A percentile compares a stretch with the other conserved stretches of the same genome.
phyloP scores from a whole-genome alignment of 139 green algal genomes.

The Coelastrella sp. region DNA sequence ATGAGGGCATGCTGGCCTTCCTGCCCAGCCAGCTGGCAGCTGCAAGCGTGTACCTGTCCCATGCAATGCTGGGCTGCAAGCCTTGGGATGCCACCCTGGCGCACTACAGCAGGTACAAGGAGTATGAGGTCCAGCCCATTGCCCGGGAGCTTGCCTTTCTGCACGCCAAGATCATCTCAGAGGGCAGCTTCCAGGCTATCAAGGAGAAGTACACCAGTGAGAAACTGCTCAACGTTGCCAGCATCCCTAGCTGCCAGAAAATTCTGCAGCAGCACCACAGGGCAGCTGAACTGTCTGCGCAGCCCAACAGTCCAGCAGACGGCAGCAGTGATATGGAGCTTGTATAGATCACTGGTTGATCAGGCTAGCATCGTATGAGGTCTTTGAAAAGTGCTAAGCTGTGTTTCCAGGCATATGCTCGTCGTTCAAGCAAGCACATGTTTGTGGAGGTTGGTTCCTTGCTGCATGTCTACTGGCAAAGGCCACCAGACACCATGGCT shows the following conservation, averaged over 20 bases:
- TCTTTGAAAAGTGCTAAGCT: too few relatives aligned
- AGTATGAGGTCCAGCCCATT: conserved; percentile 5
- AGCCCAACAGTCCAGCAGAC: neutral
- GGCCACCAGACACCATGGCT: neutral
- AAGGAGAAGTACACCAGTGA: conserved; percentile 47
- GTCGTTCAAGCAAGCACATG: neutral
- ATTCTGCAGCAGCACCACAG: conserved; percentile 15
- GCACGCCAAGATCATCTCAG: conserved; percentile 15
- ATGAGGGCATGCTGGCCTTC: conserved; percentile 86
- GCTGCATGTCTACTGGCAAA: neutral
- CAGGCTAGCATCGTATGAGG: neutral
- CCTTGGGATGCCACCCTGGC: conserved; percentile 45
- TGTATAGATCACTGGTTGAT: neutral
- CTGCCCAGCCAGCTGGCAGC: conserved; percentile 85
- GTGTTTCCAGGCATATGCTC: too few relatives aligned
- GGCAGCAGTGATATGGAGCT: conserved; percentile 41
- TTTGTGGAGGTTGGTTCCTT: neutral
- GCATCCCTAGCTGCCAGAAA: neutral
- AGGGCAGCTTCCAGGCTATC: conserved; percentile 42
- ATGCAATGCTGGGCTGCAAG: conserved; percentile 60
- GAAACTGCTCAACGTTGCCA: conserved; percentile 32
- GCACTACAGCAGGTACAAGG: conserved; percentile 37
- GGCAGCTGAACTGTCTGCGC: neutral
- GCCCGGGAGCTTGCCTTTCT: conserved; percentile 1
- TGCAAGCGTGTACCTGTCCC: conserved; percentile 83